Evolutionary conservation across 768 basidiomycete genomes (phyloP).

Genomic region (Cystobasidium tubakii): DNA sequence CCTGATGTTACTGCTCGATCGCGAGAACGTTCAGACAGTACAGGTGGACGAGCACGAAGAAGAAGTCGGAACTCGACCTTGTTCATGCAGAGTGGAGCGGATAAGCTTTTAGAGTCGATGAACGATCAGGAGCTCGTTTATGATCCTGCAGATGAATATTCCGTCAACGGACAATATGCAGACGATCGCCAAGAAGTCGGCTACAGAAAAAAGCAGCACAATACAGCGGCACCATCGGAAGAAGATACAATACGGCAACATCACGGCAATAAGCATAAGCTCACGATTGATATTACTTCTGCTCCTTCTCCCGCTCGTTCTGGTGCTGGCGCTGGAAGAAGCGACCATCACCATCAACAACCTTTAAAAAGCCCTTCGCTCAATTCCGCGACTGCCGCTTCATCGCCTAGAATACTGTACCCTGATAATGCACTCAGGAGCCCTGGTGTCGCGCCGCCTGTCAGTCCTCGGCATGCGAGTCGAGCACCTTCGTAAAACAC

Average conservation of each 20-base stretch:
- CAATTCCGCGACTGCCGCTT: not conserved
- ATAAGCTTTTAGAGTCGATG: constrained; percentile 40
- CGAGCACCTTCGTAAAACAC: not conserved
- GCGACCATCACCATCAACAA: not conserved
- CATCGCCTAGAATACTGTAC: not conserved
- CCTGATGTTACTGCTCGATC: constrained; percentile 3
- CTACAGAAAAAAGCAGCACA: not conserved
- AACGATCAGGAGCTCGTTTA: constrained; percentile 4
- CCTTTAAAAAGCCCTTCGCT: not conserved
- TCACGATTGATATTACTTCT: constrained; percentile 17
- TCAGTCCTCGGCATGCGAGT: constrained; percentile 13
- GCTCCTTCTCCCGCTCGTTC: not conserved
- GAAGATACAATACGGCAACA: not conserved
- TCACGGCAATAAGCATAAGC: not conserved
- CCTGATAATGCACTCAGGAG: constrained; percentile 2
- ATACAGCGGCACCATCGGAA: not conserved
- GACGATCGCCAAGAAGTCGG: not conserved
- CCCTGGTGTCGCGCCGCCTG: constrained; percentile 10
- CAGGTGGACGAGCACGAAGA: not conserved
- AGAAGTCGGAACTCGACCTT: constrained; percentile 40
- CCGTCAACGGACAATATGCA: not conserved
- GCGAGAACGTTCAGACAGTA: constrained; percentile 6
- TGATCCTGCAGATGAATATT: not conserved
- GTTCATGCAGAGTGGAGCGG: constrained; percentile 42
- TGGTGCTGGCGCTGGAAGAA: not conserved